phyloP scores from a whole-genome alignment of 768 basidiomycete genomes.

The Boletus vermiculosoides region DNA sequence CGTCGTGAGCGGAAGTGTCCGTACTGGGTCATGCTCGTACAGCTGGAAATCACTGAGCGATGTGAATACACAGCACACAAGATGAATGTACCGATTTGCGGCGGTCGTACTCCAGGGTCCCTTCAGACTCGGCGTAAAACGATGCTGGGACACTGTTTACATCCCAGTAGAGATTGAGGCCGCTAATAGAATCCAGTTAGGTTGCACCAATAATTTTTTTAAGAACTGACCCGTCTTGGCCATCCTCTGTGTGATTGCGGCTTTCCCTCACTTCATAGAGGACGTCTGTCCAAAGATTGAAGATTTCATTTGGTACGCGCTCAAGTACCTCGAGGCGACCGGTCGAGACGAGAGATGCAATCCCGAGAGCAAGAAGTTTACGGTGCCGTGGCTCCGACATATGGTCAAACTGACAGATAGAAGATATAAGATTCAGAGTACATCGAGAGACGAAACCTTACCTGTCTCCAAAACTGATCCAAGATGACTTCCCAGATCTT shows the following conservation, averaged over 20 bases:
- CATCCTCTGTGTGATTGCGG: slow-evolving; percentile 36
- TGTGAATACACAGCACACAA: neutral
- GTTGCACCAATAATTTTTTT: neutral
- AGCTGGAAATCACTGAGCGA: slow-evolving; percentile 45
- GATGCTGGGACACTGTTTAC: slow-evolving; percentile 53
- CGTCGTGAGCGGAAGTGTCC: slow-evolving; percentile 59
- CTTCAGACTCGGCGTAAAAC: slow-evolving; percentile 64
- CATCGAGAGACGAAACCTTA: slow-evolving; percentile 27
- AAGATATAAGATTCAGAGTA: slow-evolving; percentile 1
- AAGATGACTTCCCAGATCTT: slow-evolving; percentile 64
- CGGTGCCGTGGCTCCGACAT: slow-evolving; percentile 84
- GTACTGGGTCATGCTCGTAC: slow-evolving; percentile 68
- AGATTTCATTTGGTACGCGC: slow-evolving; percentile 70
- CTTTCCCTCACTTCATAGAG: slow-evolving; percentile 84
- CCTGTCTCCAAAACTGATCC: slow-evolving; percentile 83
- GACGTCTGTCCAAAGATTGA: slow-evolving; percentile 87
- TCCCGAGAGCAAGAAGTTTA: slow-evolving; percentile 81
- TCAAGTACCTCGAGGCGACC: slow-evolving; percentile 70
- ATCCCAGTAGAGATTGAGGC: slow-evolving; percentile 69
- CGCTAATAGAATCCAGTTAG: slow-evolving; percentile 15
- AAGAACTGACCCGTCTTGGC: slow-evolving; percentile 36
- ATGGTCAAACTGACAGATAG: slow-evolving; percentile 69
- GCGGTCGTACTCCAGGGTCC: slow-evolving; percentile 74
- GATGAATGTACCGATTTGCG: slow-evolving; percentile 57
- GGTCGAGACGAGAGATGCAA: slow-evolving; percentile 74